Evolutionary conservation across 164 flowering plant genomes (phyloP), one percentile per base, ranked within the genome.

Genomic region (Santalum album): DNA sequence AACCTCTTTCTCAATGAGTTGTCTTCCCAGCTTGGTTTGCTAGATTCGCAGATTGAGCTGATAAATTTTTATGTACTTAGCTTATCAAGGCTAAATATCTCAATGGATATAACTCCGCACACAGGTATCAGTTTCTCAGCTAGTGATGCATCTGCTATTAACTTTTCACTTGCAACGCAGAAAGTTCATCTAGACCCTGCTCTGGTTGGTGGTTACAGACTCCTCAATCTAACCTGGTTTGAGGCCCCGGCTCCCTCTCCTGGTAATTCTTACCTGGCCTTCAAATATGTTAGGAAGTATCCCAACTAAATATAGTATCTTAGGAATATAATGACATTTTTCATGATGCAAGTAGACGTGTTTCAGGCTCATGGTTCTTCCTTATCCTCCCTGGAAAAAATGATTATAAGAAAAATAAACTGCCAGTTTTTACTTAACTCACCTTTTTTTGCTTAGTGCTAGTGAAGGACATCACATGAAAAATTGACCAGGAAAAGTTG

Each of bases 191-290:
- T 92, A 24, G 68, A 81, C 68, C 77, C 84, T 62, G 43, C 56
- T 22, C 56, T 83, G 25, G 84, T 88, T 42, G 91, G 94, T 38
- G 95, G 82, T 56, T 92, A 92, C 69, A 77, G 68, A 52, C 83
- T 92, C 72, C 89, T 88, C 52, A 92, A 88, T 62, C 51, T 92
- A 34, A 88, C 95, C 56, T 88, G 90, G 95, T 92, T 78, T 69
- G 72, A 75, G 61, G 72, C 89, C 9, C 81, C 84, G 7, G 64
- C 62, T 55, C 80, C 76, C 58, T 72, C 92, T 54, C 81, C 54
- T 57, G 95, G 98, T 92, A 79, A 77, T 54, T 60, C 49, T 59
- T 1, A 48, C 47, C 55, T 26, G 27, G 35, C 38, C 40, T 57
- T 53, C 26, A 45, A 10, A 22, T n/a, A 6, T 29, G 15, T 53